phyloP scores from a whole-genome alignment of 1,284 basidiomycete genomes.

The Ustilago vetiveriae region DNA sequence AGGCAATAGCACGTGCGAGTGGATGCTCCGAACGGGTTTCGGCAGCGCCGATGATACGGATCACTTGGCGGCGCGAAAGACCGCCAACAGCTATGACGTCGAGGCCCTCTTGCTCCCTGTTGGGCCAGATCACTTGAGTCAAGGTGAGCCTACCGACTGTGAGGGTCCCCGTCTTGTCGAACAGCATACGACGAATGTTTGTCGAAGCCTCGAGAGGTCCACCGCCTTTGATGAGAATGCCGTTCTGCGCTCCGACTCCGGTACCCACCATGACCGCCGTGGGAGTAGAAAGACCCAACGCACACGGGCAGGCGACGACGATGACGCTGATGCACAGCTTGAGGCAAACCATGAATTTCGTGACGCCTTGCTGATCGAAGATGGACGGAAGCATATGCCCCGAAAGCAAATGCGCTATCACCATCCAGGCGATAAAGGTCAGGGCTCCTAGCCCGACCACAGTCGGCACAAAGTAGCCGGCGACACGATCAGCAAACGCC shows the following conservation, averaged over 20 bases:
- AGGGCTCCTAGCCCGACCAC: constrained; percentile 83
- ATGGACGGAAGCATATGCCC: constrained; percentile 76
- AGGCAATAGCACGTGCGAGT: constrained; percentile 87
- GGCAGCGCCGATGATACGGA: constrained; percentile 78
- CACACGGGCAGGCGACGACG: constrained; percentile 98
- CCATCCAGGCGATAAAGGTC: constrained; percentile 87
- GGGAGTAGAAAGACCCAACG: constrained; percentile 92
- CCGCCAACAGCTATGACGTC: constrained; percentile 29
- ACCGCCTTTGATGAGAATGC: constrained; percentile 97
- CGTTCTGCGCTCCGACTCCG: constrained; percentile 94
- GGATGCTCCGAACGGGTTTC: constrained; percentile 96
- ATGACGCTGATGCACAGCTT: constrained; percentile 98
- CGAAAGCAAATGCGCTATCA: constrained; percentile 75
- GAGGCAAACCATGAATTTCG: constrained; percentile 88
- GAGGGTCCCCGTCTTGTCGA: constrained; percentile 98
- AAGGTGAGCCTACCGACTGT: constrained; percentile 86
- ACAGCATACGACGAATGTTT: constrained; percentile 80
- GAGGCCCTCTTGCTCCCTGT: constrained; percentile 62
- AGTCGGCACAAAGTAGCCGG: constrained; percentile 92
- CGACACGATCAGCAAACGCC: constrained; percentile 91
- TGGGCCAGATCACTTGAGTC: constrained; percentile 79
- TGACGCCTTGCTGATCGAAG: constrained; percentile 84
- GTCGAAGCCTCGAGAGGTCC: constrained; percentile 90
- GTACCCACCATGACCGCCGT: constrained; percentile 99
- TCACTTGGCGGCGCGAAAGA: constrained; percentile 47